A percentile compares a stretch with the other conserved stretches of the same genome.
Evolutionary conservation across 2,329 filamentous ascomycete species (phyloP).

Genomic region (Talaromyces funiculosus): DNA sequence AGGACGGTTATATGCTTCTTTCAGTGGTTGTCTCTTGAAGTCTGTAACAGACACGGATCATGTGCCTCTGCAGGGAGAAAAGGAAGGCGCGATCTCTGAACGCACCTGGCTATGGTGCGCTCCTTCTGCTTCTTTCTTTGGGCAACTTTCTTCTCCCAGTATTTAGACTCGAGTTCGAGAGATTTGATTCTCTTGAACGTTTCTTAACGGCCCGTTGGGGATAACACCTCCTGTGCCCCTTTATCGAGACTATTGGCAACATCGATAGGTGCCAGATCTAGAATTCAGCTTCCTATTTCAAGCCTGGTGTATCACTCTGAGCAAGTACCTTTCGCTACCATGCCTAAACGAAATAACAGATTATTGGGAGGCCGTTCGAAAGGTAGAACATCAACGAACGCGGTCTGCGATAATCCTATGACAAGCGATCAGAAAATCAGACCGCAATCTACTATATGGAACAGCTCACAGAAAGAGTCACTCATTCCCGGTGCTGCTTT

Average conservation of each 20-base stretch:
- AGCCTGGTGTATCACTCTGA: not conserved
- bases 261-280: not conserved
- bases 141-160: not conserved
- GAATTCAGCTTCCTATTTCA: not conserved
- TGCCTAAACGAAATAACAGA: conserved; percentile 17
- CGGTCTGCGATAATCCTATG: conserved; percentile 15
- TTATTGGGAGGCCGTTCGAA: conserved; percentile 23
- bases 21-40: not conserved
- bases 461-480: not conserved
- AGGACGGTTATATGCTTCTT: conserved; percentile 11
- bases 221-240: not conserved
- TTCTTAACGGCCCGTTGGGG: not conserved
- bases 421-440: conserved; percentile 18
- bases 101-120: not conserved
- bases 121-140: not conserved
- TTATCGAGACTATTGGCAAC: not conserved
- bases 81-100: not conserved
- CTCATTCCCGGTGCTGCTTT: not conserved
- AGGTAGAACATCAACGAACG: conserved; percentile 20
- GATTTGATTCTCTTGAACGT: not conserved
- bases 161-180: no score
- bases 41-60: not conserved
- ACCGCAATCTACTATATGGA: conserved; percentile 17
- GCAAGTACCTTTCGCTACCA: not conserved
- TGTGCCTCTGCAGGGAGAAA: not conserved